Base-by-base conservation (phyloP, 2,329 filamentous ascomycete genomes). In the Clonostachys solani region DNA sequence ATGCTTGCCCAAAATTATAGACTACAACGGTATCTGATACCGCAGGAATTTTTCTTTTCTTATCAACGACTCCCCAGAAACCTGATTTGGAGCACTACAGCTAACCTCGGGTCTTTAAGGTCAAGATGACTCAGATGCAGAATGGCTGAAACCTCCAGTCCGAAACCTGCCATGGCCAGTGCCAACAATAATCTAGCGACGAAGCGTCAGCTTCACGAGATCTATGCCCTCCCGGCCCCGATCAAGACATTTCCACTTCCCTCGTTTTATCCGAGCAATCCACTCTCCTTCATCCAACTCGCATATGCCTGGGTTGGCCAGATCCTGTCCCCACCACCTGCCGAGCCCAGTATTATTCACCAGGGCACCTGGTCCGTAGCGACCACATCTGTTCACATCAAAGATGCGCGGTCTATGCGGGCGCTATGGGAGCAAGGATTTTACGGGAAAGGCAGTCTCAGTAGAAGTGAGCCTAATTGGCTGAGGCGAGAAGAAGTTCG, bases 11-110 rank as follows among this genome's bases (percentile, higher is more conserved):
- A 73, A 78, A 61, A 66, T 68, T 81, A 84, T 86, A 87, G 88
- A 94, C 89, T 94, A 94, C 88, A 92, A 94, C 89, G 89, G 89
- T 94, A 94, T 94, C 89, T 94, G 89, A 94, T 80, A 36, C 49
- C 50, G 38, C 55, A 46, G 45, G 47, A 46, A 48, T 43, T 33
- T 42, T 38, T 42, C 23, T 36, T 17, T 17, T 42, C 16, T 42
- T 12, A 29, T 29, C 9, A 29, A 29, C 3, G 7, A 29, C 23
- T 19, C 4, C 9, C 23, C 23, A 4, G 23, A 29, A 29, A 29
- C 23, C 9, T 29, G 23, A 29, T 29, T 29, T 29, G 9, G 23
- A 8, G 9, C 23, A 29, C 23, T 9, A 10, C 23, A 29, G 23
- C 23, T 29, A 29, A 29, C 23, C 40, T 40, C 13, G 16, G 29